Conservation (phyloP, 2,329 filamentous ascomycete species). For the Fusarium subtropicale region DNA sequence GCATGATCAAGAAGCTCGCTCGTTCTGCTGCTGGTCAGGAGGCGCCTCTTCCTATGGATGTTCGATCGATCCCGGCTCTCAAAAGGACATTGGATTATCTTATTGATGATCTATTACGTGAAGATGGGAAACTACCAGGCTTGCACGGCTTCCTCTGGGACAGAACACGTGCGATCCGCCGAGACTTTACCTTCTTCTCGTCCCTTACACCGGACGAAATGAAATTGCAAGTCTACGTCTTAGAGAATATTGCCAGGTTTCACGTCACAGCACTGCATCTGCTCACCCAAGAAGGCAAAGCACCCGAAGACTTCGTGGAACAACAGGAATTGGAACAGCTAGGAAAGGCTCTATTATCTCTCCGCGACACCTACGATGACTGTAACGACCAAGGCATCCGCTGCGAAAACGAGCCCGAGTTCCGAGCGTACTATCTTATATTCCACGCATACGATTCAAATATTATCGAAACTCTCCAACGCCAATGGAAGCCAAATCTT, state of each 20-base stretch:
- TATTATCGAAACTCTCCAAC: slow-evolving; percentile 64
- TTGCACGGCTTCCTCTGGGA: slow-evolving; percentile 76
- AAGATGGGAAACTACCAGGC: slow-evolving; percentile 65
- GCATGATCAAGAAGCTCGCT: slow-evolving; percentile 75
- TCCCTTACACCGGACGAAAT: slow-evolving; percentile 68
- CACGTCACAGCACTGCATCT: slow-evolving; percentile 74
- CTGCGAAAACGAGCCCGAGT: slow-evolving; percentile 74
- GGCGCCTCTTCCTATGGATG: slow-evolving; percentile 74
- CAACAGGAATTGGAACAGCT: slow-evolving; percentile 77
- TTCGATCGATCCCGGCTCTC: slow-evolving; percentile 69
- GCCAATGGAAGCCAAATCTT: slow-evolving; percentile 66
- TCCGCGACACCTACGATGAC: slow-evolving; percentile 75
- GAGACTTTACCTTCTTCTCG: slow-evolving; percentile 76
- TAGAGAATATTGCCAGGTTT: slow-evolving; percentile 75
- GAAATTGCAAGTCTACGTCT: slow-evolving; percentile 69
- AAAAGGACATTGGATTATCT: slow-evolving; percentile 72
- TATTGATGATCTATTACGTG: slow-evolving; percentile 67
- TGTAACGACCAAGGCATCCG: slow-evolving; percentile 67
- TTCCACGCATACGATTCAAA: slow-evolving; percentile 70
- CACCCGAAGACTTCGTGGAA: slow-evolving; percentile 71
- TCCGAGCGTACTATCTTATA: slow-evolving; percentile 73
- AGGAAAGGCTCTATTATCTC: slow-evolving; percentile 71
- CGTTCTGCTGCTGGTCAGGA: slow-evolving; percentile 76
- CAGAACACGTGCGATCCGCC: slow-evolving; percentile 73
- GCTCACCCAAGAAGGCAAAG: slow-evolving; percentile 66